A percentile compares a stretch with the other conserved stretches of the same genome.
These are phyloP conservation scores for Eucalyptus marginata DNA, from an alignment of 345 rosid species.

Conservation along the genomic window DNA sequence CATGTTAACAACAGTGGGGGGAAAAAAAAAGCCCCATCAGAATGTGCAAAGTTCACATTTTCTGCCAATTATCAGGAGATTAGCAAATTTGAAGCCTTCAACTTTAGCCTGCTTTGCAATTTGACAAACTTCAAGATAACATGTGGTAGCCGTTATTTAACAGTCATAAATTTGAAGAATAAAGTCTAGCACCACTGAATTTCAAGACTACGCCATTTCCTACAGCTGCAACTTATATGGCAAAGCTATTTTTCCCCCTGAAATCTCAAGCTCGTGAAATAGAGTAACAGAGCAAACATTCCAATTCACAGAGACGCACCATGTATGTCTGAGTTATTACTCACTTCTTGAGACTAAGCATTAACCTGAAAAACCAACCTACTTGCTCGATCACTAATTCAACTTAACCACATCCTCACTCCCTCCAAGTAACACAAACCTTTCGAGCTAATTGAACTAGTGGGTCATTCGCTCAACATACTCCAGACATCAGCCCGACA, in stretches of 20 bases:
- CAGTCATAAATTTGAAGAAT: neutral
- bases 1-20: neutral
- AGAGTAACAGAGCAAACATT: neutral
- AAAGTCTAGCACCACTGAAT: neutral
- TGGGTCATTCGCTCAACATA: neutral
- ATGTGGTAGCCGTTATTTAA: neutral
- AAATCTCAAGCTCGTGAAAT: neutral
- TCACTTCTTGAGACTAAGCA: neutral
- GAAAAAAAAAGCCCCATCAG: neutral
- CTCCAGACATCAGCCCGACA: neutral
- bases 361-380: neutral
- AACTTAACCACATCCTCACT: neutral
- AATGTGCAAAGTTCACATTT: neutral
- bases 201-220: neutral
- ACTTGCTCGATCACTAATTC: neutral
- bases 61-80: neutral
- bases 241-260: neutral
- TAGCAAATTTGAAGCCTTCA: neutral
- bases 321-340: neutral
- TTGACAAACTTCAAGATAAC: neutral
- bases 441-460: neutral
- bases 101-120: neutral
- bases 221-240: neutral
- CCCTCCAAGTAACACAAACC: neutral
- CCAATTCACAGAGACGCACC: neutral